These are phyloP conservation scores for Cystofilobasidium ferigula DNA, from an alignment of 768 basidiomycete species.

Conservation along the genomic window DNA sequence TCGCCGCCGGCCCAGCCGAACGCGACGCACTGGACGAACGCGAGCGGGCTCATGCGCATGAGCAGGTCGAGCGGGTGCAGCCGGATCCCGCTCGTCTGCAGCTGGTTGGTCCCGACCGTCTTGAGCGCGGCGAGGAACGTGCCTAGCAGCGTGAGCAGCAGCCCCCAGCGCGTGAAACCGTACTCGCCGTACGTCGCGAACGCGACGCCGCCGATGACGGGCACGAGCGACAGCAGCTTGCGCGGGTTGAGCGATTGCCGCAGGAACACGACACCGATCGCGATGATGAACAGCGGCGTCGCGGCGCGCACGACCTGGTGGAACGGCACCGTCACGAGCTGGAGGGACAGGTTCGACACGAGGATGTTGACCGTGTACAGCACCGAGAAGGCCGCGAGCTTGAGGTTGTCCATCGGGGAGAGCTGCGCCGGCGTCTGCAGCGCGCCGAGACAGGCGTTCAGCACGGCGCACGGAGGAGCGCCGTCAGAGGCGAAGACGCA, in stretches of 20 bases:
- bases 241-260: conserved; percentile 49
- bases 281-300: conserved; percentile 82
- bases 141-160: conserved; percentile 77
- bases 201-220: conserved; percentile 80
- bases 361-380: conserved; percentile 91
- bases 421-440: conserved; percentile 48
- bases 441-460: too few relatives aligned
- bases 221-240: conserved; percentile 63
- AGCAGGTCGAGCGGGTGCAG: conserved; percentile 76
- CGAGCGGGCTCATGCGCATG: conserved; percentile 79
- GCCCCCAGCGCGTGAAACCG: conserved; percentile 73
- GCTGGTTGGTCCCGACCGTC: conserved; percentile 48
- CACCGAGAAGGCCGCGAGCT: conserved; percentile 69
- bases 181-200: conserved; percentile 97
- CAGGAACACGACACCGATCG: conserved; percentile 61
- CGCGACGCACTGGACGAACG: conserved; percentile 72
- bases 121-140: conserved; percentile 86
- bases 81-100: too few relatives aligned
- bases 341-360: conserved; percentile 80
- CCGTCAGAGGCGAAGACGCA: too few relatives aligned
- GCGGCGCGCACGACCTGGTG: conserved; percentile 93
- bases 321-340: conserved; percentile 74
- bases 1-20: conserved; percentile 74
- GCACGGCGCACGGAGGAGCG: too few relatives aligned
- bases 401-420: conserved; percentile 46